phyloP scores from a whole-genome alignment of 768 basidiomycete genomes.

The Strobilomyces dryophilus region DNA sequence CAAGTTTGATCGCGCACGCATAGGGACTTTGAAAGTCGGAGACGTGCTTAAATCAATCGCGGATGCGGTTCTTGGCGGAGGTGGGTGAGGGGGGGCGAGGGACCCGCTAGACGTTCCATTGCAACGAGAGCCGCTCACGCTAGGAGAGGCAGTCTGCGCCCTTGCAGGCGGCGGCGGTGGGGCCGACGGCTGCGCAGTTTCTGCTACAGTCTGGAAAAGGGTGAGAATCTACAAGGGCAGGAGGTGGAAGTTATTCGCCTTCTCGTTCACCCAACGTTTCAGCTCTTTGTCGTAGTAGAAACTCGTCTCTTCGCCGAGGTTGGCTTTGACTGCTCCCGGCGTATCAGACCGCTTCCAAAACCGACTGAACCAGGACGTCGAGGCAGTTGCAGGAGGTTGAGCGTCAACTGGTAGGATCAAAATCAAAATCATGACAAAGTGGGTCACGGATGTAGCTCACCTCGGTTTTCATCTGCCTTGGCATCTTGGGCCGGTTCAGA shows the following conservation, averaged over 20 bases:
- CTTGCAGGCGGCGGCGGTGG: slow-evolving; percentile 78
- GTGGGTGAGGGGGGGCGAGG: slow-evolving; percentile 10
- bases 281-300: slow-evolving; percentile 96
- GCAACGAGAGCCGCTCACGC: slow-evolving; percentile 37
- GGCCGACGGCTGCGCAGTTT: slow-evolving; percentile 47
- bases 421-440: not conserved
- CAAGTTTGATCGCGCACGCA: slow-evolving; percentile 64
- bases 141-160: slow-evolving; percentile 83
- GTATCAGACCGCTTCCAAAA: slow-evolving; percentile 71
- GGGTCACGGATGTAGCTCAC: slow-evolving; percentile 15
- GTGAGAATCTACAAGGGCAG: not conserved
- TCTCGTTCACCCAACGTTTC: slow-evolving; percentile 95
- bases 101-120: slow-evolving; percentile 27
- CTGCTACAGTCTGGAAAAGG: slow-evolving; percentile 47
- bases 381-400: slow-evolving; percentile 24
- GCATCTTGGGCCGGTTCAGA: slow-evolving; percentile 16
- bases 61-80: slow-evolving; percentile 50
- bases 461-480: slow-evolving; percentile 28
- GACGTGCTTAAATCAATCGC: slow-evolving; percentile 57
- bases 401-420: slow-evolving; percentile 1
- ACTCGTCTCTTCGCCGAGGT: slow-evolving; percentile 83
- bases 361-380: slow-evolving; percentile 72
- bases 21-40: slow-evolving; percentile 46
- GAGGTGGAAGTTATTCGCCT: slow-evolving; percentile 42
- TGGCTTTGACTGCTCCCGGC: slow-evolving; percentile 81